Evolutionary conservation across 192 early-diverging fungal species (phyloP).

Genomic region (Gigaspora rosea): DNA sequence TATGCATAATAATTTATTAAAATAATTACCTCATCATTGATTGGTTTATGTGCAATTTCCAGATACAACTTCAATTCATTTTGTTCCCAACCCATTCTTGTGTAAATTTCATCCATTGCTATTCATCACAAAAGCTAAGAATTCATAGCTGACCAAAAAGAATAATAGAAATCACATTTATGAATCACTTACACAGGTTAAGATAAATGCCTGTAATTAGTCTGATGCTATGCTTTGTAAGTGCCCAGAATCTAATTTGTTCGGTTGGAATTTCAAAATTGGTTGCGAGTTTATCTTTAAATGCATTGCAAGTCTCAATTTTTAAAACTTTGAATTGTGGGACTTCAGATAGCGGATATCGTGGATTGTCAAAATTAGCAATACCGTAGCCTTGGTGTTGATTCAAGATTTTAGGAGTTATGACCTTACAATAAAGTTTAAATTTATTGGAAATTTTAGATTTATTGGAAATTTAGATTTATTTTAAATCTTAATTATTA

Average conservation of each 20-base stretch:
- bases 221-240: slow-evolving; percentile 88
- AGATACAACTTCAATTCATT: slow-evolving; percentile 45
- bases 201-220: slow-evolving; percentile 59
- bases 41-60: slow-evolving; percentile 36
- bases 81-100: slow-evolving; percentile 35
- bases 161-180: not conserved
- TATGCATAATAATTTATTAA: not conserved
- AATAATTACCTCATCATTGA: slow-evolving; percentile 34
- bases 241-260: slow-evolving; percentile 78
- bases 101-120: slow-evolving; percentile 43
- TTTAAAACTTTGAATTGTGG: slow-evolving; percentile 54
- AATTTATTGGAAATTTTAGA: not conserved
- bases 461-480: too few relatives aligned
- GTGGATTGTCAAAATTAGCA: slow-evolving; percentile 62
- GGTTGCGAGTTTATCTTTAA: slow-evolving; percentile 39
- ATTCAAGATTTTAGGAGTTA: slow-evolving; percentile 67
- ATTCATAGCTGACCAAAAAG: not conserved
- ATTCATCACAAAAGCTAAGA: not conserved
- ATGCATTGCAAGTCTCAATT: slow-evolving; percentile 32
- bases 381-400: slow-evolving; percentile 86
- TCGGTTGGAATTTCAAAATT: slow-evolving; percentile 10
- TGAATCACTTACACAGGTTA: slow-evolving; percentile 43
- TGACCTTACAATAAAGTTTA: slow-evolving; percentile 43
- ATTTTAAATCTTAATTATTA: too few relatives aligned
- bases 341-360: slow-evolving; percentile 30